Evolutionary conservation across 2,329 filamentous ascomycete genomes (phyloP), one percentile per base, ranked within the genome.

Genomic region (Hymenoscyphus albidus): DNA sequence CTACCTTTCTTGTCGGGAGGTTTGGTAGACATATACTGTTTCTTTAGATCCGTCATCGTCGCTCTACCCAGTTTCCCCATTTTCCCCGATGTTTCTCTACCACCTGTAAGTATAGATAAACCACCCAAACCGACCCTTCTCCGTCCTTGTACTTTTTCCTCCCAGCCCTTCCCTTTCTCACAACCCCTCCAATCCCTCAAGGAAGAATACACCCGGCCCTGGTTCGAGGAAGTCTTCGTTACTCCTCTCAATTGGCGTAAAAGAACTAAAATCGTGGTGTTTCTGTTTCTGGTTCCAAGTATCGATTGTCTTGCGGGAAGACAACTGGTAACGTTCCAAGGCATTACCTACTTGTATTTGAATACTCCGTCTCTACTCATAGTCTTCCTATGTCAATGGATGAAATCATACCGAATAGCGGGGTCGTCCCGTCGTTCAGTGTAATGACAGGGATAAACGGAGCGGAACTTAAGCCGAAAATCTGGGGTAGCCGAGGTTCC

Each of bases 11-110:
- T 76, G 35, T 35, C 9, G 12, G 65, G 63, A 27, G 58, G 65
- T 16, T 64, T 63, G 9, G 73, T 71, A 9, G 73, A 73, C 68
- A 74, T 73, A 54, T 74, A 74, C 59, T 74, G 72, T 55, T 73
- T 74, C 58, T 73, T 67, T 6, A 74, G 65, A 13, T 66, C 68
- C 58, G 69, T 58, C 18, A 44, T 42, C 10, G 56, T 63, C 57
- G 51, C 66, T 68, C 68, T 1, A 27, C 27, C 27, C 27, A 2
- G 27, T 3, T 27, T 27, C 27, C 27, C 27, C 1, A 27, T 1
- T 27, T 27, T 27, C 27, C 27, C 27, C 27, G 3, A 2, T 3
- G 2, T 27, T 2, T 27, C 27, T 27, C 27, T 27, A 27, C 27
- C 27, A 27, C 27, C 27, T 3, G 27, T 2, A 27, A 27, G 3